A percentile compares a stretch with the other conserved stretches of the same genome.
These are phyloP conservation scores for Komagataella mondaviorum DNA, from an alignment of 805 yeast species.

Conservation along the genomic window DNA sequence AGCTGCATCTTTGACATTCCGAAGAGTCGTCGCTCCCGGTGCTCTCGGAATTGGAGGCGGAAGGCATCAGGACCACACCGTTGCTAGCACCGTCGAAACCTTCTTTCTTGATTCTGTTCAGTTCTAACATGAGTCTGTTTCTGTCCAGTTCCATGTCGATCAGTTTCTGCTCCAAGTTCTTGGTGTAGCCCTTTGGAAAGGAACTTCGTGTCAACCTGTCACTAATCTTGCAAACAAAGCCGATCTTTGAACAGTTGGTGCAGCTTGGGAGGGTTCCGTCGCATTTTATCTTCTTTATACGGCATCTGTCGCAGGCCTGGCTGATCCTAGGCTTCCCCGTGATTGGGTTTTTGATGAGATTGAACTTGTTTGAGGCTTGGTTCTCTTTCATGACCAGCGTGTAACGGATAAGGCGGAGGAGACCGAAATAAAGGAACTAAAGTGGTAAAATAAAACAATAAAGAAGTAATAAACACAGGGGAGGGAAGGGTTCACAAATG, in stretches of 20 bases:
- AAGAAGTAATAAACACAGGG: background rate
- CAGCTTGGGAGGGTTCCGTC: conserved; percentile 60
- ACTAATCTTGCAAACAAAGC: conserved; percentile 56
- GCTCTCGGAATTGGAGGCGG: background rate
- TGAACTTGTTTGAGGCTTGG: background rate
- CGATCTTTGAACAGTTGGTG: conserved; percentile 49
- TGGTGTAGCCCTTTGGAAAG: conserved; percentile 74
- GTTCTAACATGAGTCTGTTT: conserved; percentile 21
- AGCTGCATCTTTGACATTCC: background rate
- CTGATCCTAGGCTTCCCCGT: conserved; percentile 37
- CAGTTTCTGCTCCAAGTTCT: conserved; percentile 51
- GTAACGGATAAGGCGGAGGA: background rate
- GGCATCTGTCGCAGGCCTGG: conserved; percentile 75
- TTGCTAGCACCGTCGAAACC: background rate
- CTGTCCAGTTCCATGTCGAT: conserved; percentile 47
- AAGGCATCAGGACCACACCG: background rate
- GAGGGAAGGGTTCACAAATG: background rate
- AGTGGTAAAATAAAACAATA: background rate
- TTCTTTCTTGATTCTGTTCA: conserved; percentile 7
- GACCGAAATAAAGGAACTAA: background rate
- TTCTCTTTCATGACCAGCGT: background rate
- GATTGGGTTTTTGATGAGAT: conserved; percentile 18
- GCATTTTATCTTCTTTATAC: conserved; percentile 66
- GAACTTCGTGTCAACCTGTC: conserved; percentile 68
- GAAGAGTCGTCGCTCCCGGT: background rate